Evolutionary conservation across 176 grass and related monocot species (phyloP).

Genomic region (Bolboschoenus planiculmis): DNA sequence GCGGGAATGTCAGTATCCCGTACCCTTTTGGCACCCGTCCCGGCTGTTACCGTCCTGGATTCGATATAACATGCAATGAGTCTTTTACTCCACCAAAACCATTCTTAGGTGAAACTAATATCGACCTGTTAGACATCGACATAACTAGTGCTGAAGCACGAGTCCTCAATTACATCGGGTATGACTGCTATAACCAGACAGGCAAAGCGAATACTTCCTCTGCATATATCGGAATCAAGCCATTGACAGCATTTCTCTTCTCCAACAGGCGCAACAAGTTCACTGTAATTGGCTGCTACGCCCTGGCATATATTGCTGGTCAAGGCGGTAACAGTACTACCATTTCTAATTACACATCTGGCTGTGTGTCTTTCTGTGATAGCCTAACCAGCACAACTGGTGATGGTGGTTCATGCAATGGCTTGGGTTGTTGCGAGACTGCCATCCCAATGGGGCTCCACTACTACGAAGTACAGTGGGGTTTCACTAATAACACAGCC

Average conservation of each 20-base stretch:
- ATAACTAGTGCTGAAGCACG: background rate
- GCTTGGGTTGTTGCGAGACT: constrained; percentile 24
- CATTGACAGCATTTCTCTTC: background rate
- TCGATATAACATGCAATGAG: constrained; percentile 21
- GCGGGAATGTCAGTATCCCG: constrained; percentile 21
- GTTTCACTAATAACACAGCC: background rate
- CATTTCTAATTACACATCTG: background rate
- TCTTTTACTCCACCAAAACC: background rate
- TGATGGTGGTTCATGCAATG: background rate
- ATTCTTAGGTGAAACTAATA: background rate
- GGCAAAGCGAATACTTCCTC: background rate
- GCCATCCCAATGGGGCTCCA: background rate
- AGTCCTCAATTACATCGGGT: background rate
- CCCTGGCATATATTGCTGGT: background rate
- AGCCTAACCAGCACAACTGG: background rate
- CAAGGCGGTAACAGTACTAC: background rate
- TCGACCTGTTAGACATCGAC: background rate
- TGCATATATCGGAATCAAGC: background rate
- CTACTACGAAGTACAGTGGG: background rate
- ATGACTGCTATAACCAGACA: background rate
- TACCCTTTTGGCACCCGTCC: constrained; percentile 34
- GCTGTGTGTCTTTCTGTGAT: background rate
- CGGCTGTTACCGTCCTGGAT: constrained; percentile 20
- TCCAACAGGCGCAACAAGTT: constrained; percentile 12
- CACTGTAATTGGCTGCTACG: constrained; percentile 19